These are phyloP conservation scores for Saprolegnia diclina DNA, from an alignment of 352 stramenopile species.

Conservation along the genomic window DNA sequence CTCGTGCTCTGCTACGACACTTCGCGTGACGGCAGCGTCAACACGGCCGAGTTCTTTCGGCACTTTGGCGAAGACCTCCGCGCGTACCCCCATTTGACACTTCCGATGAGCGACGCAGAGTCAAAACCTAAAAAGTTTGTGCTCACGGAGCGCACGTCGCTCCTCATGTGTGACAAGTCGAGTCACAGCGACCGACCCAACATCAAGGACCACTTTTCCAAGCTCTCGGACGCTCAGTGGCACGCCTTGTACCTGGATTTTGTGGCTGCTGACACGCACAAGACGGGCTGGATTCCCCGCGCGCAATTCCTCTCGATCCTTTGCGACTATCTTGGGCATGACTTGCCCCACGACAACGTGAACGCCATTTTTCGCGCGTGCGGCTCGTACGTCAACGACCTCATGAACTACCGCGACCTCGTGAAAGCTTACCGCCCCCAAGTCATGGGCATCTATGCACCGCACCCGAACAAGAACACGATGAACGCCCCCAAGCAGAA, in stretches of 20 bases:
- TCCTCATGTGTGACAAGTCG: conserved; percentile 25
- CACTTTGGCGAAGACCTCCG: conserved; percentile 43
- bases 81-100: conserved; percentile 30
- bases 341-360: conserved; percentile 50
- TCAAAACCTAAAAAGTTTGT: conserved; percentile 8
- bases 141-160: conserved; percentile 23
- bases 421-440: conserved; percentile 57
- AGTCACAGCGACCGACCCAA: conserved; percentile 23
- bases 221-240: conserved; percentile 49
- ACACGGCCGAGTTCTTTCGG: conserved; percentile 59
- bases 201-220: conserved; percentile 66
- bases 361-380: conserved; percentile 54
- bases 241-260: conserved; percentile 60
- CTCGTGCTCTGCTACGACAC: conserved; percentile 37
- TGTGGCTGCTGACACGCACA: conserved; percentile 48
- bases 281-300: conserved; percentile 51
- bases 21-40: conserved; percentile 40
- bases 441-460: conserved; percentile 53
- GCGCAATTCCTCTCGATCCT: conserved; percentile 61
- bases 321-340: conserved; percentile 47
- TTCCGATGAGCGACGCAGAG: conserved; percentile 23
- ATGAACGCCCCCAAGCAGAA: conserved; percentile 47
- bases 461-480: conserved; percentile 36
- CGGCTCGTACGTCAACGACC: conserved; percentile 53
- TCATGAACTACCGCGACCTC: conserved; percentile 65